Evolutionary conservation across 2,329 filamentous ascomycete species (phyloP), one percentile per base, ranked within the genome.

Genomic region (Fonsecaea monophora): DNA sequence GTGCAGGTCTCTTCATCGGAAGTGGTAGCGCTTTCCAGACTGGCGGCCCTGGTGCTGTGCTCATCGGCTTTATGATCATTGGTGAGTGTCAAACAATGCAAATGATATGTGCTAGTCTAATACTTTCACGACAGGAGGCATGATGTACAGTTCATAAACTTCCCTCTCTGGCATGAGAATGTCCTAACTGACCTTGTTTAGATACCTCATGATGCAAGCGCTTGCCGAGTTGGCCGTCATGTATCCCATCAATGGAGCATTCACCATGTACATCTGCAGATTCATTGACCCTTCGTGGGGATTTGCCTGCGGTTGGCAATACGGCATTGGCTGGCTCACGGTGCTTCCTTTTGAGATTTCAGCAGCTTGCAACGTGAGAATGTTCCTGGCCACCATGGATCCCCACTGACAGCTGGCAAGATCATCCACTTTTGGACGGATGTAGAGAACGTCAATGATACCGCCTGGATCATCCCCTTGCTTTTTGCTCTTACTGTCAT

Each of bases 31-130:
- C 79, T 15, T 71, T 81, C 8, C 63, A 69, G 13, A 66, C 60
- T 42, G 79, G 78, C 59, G 79, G 79, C 4, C 78, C 78, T 37
- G 78, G 71, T 0, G 90, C 91, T 0, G 77, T 95, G 25, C 79
- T 96, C 30, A 85, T 96, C 57, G 90, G 90, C 18, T 96, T 92
- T 74, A 78, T 82, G 64, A 86, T 96, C 68, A 89, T 96, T 70
- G 93, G 93, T 56, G 79, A 68, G 65, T 68, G 32, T 15, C 32
- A 25, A 34, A 35, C 30, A 54, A 55, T 32, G 18, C 25, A 54
- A 60, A 40, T 55, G 8, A 15, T 12, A 40, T 83, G 30, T 9
- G 42, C 13, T 12, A 40, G 10, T 15, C 56, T 56, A 66, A 62
- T 21, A 34, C 15, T 40, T 40, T 54, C 42, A 45, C 18, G 7